Conservation (phyloP, 2,329 filamentous ascomycete genomes). For the Neurospora sp. region DNA sequence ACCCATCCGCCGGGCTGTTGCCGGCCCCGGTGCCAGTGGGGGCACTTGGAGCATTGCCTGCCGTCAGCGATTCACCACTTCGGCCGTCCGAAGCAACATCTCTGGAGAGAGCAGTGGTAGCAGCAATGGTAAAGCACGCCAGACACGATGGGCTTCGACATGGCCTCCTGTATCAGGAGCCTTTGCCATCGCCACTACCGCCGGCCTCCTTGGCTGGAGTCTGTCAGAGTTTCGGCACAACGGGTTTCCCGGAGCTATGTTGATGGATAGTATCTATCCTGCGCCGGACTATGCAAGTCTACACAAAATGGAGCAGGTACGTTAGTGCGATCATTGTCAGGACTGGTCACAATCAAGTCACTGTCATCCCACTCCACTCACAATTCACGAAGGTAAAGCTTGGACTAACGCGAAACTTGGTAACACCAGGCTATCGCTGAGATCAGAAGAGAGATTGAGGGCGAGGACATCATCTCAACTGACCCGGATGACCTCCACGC, state of each 20-base stretch:
- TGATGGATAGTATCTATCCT: slow-evolving; percentile 19
- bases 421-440: slow-evolving; percentile 37
- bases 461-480: slow-evolving; percentile 49
- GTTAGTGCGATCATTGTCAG: slow-evolving; percentile 2
- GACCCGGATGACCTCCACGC: slow-evolving; percentile 51
- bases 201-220: slow-evolving; percentile 32
- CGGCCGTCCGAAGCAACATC: slow-evolving; percentile 11
- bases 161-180: slow-evolving; percentile 24
- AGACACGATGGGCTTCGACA: slow-evolving; percentile 13
- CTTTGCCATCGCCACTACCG: slow-evolving; percentile 27
- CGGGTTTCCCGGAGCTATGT: slow-evolving; percentile 16
- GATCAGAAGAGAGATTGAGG: slow-evolving; percentile 37
- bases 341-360: not conserved
- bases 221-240: slow-evolving; percentile 22
- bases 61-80: slow-evolving; percentile 16
- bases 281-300: slow-evolving; percentile 29
- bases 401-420: not conserved
- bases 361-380: not conserved
- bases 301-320: slow-evolving; percentile 32
- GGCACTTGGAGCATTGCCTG: slow-evolving; percentile 6
- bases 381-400: slow-evolving; percentile 17
- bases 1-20: slow-evolving; percentile 18
- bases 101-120: not conserved
- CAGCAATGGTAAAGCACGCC: slow-evolving; percentile 2
- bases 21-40: slow-evolving; percentile 7